These are phyloP conservation scores for Cornus florida DNA, from an alignment of 148 eudicot genomes.

Conservation along the genomic window DNA sequence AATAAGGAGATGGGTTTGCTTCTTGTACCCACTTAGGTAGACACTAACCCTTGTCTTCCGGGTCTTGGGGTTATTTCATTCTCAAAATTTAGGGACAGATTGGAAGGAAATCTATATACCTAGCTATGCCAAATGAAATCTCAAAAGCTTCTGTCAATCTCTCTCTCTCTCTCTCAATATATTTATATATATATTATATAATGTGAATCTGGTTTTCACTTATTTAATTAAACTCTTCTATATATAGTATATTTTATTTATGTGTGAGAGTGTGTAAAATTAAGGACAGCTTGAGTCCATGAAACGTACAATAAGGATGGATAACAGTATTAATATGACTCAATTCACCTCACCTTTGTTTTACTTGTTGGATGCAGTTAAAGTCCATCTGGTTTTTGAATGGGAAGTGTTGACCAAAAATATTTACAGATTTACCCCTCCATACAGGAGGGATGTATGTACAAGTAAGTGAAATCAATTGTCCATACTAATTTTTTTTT, in stretches of 20 bases:
- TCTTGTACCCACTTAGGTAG: slow-evolving; percentile 33
- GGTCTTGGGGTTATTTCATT: slow-evolving; percentile 20
- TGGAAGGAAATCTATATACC: slow-evolving; percentile 16
- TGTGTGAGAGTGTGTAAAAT: no score
- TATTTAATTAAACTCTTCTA: neutral
- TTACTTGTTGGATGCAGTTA: neutral
- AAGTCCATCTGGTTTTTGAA: no score
- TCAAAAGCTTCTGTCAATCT: neutral
- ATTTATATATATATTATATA: no score
- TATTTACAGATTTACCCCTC: no score
- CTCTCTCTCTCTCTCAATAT: neutral
- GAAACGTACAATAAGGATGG: neutral
- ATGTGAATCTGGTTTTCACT: neutral
- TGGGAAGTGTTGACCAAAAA: no score
- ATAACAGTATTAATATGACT: neutral
- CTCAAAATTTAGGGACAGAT: slow-evolving; percentile 35
- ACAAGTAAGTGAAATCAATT: no score
- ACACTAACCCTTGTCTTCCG: slow-evolving; percentile 50
- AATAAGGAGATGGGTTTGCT: slow-evolving; percentile 13
- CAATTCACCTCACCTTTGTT: neutral
- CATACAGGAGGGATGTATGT: no score
- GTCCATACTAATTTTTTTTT: no score
- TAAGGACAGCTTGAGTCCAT: neutral
- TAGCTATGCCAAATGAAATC: neutral
- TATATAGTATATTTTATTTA: no score